Evolutionary conservation across 352 stramenopile species (phyloP), one percentile per base, ranked within the genome.

Genomic region (Peronospora destructor): DNA sequence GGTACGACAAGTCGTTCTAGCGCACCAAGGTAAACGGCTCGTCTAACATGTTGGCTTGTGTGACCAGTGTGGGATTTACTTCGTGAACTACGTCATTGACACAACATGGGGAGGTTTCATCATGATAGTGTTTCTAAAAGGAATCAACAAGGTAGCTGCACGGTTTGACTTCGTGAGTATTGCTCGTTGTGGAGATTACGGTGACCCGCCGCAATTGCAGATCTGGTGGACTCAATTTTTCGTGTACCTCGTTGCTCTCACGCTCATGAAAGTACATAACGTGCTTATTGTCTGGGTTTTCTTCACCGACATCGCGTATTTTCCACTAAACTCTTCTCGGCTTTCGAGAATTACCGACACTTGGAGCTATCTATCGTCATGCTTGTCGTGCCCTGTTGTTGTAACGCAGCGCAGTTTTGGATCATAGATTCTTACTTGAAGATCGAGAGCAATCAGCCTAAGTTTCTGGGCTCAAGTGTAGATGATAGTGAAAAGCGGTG

Each of bases 331-430:
- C 49, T 87, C 21, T 21, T 21, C 37, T 54, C 59, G 6, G 49
- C 59, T 13, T 91, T 88, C 41, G 49, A 49, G 13, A 32, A 73
- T 38, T 70, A 91, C 36, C 71, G 80, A 32, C 76, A 88, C 49
- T 52, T 87, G 16, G 77, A 91, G 47, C 54, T 89, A 1, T 64
- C 85, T 29, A 53, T 91, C 28, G 76, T 88, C 32, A 91, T 89
- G 80, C 76, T 91, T 25, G 59, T 89, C 37, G 59, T 85, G 17
- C 77, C 77, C 8, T 77, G 77, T 14, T 74, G 71, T 40, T 77
- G 53, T 47, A 91, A 87, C 44, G 60, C 77, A 21, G 63, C 80
- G 29, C 80, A 89, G 49, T 21, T 88, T 53, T 91, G 80, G 77
- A 73, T 87, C 44, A 53, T 85, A 2, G 73, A 85, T 38, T 85